Base-by-base conservation (phyloP, 2,329 filamentous ascomycete species). In the Dendryphion nanum region DNA sequence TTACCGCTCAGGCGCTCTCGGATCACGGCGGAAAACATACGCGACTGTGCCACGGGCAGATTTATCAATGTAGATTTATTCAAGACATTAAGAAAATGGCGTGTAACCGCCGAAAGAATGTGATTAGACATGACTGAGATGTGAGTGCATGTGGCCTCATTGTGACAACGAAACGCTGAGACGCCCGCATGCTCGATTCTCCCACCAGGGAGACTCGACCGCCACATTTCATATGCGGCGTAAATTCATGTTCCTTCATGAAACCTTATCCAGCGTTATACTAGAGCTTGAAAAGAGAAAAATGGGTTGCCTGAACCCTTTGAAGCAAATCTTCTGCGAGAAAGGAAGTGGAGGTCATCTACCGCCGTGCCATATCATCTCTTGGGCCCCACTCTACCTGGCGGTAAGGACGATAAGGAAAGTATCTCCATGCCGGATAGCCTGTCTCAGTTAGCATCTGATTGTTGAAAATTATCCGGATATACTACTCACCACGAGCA, bases 381-480 rank as follows among this genome's bases (percentile, higher is more conserved):
- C 38, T 34, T 15, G 36, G 32, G 19, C 47, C 43, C 49, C 47
- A 48, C 12, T 44, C 44, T 4, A 45, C 37, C 32, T 44, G 45
- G 15, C 47, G 37, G 35, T 51, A 58, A 26, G 56, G 46, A 21
- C 47, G 37, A 33, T 51, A 58, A 26, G 56, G 47, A 21, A 59
- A 53, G 20, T 42, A 53, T 40, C 42, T 45, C 56, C 55, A 63
- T 17, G 57, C 54, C 26, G 60, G 55, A 37, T 51, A 45, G 6
- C 62, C 61, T 50, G 64, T 50, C n/a, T n/a, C n/a, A n/a, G n/a
- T n/a, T n/a, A n/a, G n/a, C n/a, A n/a, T n/a, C n/a, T n/a, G n/a
- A n/a, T n/a, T n/a, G n/a, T n/a, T n/a, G n/a, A n/a, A n/a, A n/a
- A n/a, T n/a, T n/a, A n/a, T n/a, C n/a, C n/a, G n/a, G n/a, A n/a